These are phyloP conservation scores for Eucalyptus microcorys DNA, from an alignment of 345 rosid species.

Conservation along the genomic window DNA sequence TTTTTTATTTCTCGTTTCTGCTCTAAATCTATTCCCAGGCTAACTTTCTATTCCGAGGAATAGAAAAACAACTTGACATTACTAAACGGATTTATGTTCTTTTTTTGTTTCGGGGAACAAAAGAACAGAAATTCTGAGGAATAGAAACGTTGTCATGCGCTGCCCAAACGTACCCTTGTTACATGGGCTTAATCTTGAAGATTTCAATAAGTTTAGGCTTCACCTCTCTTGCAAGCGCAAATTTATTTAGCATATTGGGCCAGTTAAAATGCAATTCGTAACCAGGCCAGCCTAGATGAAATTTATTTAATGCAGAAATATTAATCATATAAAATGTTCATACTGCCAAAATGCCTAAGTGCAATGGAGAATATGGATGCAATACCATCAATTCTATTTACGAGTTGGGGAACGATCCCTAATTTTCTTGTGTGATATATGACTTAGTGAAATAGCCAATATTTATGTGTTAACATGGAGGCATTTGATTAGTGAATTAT, in stretches of 20 bases:
- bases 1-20: no score
- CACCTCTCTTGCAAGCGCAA: background rate
- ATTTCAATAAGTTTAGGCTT: background rate
- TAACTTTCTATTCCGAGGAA: no score
- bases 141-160: no score
- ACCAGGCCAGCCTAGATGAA: background rate
- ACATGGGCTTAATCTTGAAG: background rate
- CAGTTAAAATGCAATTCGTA: background rate
- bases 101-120: no score
- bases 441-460: background rate
- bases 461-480: background rate
- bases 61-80: no score
- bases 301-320: background rate
- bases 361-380: background rate
- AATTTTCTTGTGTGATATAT: background rate
- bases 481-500: background rate
- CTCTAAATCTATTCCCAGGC: no score
- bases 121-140: no score
- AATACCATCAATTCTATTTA: background rate
- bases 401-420: background rate
- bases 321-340: background rate
- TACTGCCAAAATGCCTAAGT: background rate
- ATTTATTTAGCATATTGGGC: background rate
- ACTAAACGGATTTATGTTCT: no score
- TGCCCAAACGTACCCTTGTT: rapidly evolving